Conservation (phyloP, 1,284 basidiomycete species). For the Cryptococcus sp. region DNA sequence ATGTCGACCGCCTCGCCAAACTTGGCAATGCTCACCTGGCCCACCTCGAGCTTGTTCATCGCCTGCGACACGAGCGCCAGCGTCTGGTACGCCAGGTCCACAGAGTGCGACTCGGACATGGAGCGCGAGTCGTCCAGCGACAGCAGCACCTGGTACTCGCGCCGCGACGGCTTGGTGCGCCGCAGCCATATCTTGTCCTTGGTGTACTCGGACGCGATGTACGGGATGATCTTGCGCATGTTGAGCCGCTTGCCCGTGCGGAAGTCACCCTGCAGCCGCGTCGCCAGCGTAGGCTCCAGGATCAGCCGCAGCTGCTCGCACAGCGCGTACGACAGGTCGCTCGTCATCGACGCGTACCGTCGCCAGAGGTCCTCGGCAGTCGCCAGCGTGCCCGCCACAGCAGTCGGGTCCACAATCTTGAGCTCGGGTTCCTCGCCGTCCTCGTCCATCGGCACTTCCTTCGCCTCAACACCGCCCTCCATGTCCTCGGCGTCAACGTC, state of each 20-base stretch:
- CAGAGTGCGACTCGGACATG: slow-evolving; percentile 90
- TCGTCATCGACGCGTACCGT: slow-evolving; percentile 82
- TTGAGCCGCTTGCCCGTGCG: slow-evolving; percentile 96
- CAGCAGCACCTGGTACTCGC: slow-evolving; percentile 94
- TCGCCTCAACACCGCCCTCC: slow-evolving; percentile 38
- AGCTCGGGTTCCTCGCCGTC: slow-evolving; percentile 56
- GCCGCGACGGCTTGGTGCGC: slow-evolving; percentile 84
- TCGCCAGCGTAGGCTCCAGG: slow-evolving; percentile 90
- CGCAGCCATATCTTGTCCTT: slow-evolving; percentile 99
- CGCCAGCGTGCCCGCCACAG: slow-evolving; percentile 6
- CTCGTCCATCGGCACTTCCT: slow-evolving; percentile 25
- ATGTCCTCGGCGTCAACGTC: slow-evolving; percentile 37
- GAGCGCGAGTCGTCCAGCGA: slow-evolving; percentile 94
- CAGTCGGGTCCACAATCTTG: slow-evolving; percentile 57
- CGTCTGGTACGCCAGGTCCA: slow-evolving; percentile 92
- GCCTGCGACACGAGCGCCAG: slow-evolving; percentile 89
- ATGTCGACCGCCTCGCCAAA: slow-evolving; percentile 88
- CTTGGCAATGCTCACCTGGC: slow-evolving; percentile 85
- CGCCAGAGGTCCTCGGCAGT: slow-evolving; percentile 78
- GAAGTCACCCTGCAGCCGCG: slow-evolving; percentile 93
- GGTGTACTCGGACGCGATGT: slow-evolving; percentile 98
- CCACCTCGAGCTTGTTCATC: slow-evolving; percentile 86
- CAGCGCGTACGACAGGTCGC: slow-evolving; percentile 83
- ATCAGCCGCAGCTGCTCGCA: slow-evolving; percentile 97
- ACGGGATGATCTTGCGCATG: slow-evolving; percentile 99